Conservation (phyloP, 768 basidiomycete genomes). For the Sarcomyxa edulis region DNA sequence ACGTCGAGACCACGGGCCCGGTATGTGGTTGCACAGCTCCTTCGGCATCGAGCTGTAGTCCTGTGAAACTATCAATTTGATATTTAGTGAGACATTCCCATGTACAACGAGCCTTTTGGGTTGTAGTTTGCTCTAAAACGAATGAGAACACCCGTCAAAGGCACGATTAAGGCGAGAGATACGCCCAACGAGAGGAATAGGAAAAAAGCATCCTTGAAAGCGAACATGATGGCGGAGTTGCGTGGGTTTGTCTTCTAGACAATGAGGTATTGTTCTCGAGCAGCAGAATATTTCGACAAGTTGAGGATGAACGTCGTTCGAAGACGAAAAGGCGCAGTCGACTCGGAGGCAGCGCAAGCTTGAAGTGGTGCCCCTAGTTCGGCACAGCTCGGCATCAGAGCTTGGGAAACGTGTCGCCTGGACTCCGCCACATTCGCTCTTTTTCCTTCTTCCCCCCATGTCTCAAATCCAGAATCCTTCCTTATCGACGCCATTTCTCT, state of each 20-base stretch:
- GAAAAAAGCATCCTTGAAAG: constrained; percentile 30
- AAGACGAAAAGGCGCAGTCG: background rate
- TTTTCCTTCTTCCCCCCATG: too few species aligned
- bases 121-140: constrained; percentile 83
- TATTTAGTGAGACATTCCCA: too few species aligned
- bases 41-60: constrained; percentile 75
- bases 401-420: too few species aligned
- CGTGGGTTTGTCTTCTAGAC: too few species aligned
- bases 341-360: too few species aligned
- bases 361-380: too few species aligned
- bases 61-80: too few species aligned
- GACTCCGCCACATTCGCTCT: too few species aligned
- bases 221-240: constrained; percentile 15
- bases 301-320: background rate
- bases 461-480: too few species aligned
- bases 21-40: constrained; percentile 73
- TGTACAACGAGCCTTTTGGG: constrained; percentile 77
- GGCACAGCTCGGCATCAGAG: too few species aligned
- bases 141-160: constrained; percentile 64
- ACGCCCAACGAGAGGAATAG: constrained; percentile 42
- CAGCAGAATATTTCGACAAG: background rate
- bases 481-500: too few species aligned
- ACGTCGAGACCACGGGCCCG: constrained; percentile 72
- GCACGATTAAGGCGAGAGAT: constrained; percentile 54
- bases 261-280: too few species aligned